A percentile compares a stretch with the other conserved stretches of the same genome.
Conservation (phyloP, 1,284 basidiomycete genomes). For the Sutorius eximius region DNA sequence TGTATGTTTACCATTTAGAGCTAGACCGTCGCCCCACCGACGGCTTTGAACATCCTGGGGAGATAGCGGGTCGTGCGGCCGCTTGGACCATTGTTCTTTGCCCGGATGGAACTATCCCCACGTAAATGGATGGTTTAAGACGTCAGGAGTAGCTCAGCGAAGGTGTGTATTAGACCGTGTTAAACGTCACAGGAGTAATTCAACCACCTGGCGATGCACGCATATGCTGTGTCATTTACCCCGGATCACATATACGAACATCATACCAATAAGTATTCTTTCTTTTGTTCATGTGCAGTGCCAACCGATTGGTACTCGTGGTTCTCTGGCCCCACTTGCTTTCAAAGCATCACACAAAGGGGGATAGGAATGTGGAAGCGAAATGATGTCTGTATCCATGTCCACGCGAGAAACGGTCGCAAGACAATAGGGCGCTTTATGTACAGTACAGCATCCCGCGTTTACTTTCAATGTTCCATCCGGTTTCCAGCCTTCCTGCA, state of each 20-base stretch:
- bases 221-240: not conserved
- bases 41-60: not conserved
- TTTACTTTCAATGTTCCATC: not conserved
- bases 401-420: not conserved
- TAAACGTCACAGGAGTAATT: not conserved
- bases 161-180: not conserved
- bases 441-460: not conserved
- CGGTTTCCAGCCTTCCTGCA: not conserved
- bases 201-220: not conserved
- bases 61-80: not conserved
- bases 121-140: not conserved
- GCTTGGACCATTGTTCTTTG: too few species aligned
- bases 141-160: not conserved
- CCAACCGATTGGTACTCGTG: not conserved
- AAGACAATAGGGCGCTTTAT: not conserved
- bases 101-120: not conserved
- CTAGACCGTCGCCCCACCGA: not conserved
- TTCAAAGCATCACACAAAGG: not conserved
- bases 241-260: not conserved
- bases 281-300: not conserved
- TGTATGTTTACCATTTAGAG: not conserved
- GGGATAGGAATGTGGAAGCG: not conserved
- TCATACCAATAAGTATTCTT: not conserved
- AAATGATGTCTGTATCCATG: not conserved
- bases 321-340: not conserved